These are phyloP conservation scores for Diaporthe nobilis DNA, from an alignment of 2,329 filamentous ascomycete species.

Conservation along the genomic window DNA sequence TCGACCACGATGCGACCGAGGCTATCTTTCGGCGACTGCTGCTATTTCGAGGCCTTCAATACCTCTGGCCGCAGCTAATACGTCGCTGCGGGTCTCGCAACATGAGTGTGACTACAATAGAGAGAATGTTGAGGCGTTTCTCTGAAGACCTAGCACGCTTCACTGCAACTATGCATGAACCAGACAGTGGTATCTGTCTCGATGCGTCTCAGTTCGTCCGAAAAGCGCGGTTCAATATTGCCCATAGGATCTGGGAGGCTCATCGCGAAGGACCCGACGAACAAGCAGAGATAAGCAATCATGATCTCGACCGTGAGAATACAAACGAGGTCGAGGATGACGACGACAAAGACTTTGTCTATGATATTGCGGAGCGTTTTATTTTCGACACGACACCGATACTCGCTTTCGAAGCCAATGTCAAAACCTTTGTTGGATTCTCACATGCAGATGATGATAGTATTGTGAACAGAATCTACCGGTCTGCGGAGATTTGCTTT, in stretches of 20 bases:
- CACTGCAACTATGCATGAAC: not conserved
- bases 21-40: constrained; percentile 2
- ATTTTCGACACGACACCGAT: constrained; percentile 34
- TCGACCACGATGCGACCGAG: constrained; percentile 12
- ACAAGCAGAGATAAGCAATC: not conserved
- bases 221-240: not conserved
- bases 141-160: constrained; percentile 10
- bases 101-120: not conserved
- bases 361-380: constrained; percentile 18
- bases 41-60: not conserved
- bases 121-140: constrained; percentile 22
- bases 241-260: constrained; percentile 18
- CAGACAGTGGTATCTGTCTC: not conserved
- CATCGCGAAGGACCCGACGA: not conserved
- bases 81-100: not conserved
- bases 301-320: too few species aligned
- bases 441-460: not conserved
- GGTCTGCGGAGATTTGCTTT: not conserved
- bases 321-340: not conserved
- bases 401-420: not conserved
- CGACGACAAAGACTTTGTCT: not conserved
- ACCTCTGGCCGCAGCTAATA: constrained; percentile 33
- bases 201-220: constrained; percentile 8
- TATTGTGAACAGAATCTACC: not conserved
- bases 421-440: not conserved